Percentiles rank a stretch among this genome's conserved stretches.
Conservation (phyloP, 2,329 filamentous ascomycete species). For the Fonsecaea nubica region DNA sequence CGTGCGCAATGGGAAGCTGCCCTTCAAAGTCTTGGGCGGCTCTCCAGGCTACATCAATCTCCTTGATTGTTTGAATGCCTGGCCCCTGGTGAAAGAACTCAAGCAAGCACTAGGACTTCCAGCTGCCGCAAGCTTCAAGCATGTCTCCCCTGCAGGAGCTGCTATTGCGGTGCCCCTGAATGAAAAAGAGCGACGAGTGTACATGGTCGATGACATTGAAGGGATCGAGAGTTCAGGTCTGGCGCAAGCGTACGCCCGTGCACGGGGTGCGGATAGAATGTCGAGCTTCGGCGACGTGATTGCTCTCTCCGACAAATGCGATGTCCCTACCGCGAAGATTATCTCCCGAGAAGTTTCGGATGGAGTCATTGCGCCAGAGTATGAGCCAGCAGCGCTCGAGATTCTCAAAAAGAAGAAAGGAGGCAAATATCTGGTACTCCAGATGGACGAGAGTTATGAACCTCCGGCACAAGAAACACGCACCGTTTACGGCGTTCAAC, state of each 20-base stretch:
- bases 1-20: constrained; percentile 73
- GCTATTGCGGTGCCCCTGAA: constrained; percentile 89
- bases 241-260: constrained; percentile 94
- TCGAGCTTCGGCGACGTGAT: constrained; percentile 98
- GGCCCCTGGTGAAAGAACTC: constrained; percentile 95
- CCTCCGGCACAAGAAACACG: constrained; percentile 78
- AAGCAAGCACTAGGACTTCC: constrained; percentile 85
- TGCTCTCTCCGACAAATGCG: constrained; percentile 87
- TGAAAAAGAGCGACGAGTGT: constrained; percentile 91
- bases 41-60: constrained; percentile 97
- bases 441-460: constrained; percentile 88
- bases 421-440: constrained; percentile 91
- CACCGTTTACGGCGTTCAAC: constrained; percentile 86
- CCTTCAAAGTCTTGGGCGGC: constrained; percentile 93
- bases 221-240: constrained; percentile 85
- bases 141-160: constrained; percentile 94
- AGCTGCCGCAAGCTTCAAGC: constrained; percentile 97
- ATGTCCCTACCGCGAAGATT: constrained; percentile 93
- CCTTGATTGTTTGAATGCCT: constrained; percentile 93
- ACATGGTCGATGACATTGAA: constrained; percentile 95
- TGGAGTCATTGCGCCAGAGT: constrained; percentile 90
- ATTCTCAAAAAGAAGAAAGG: constrained; percentile 98
- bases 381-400: constrained; percentile 81
- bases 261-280: constrained; percentile 96
- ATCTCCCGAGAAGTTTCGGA: constrained; percentile 98